Evolutionary conservation across 2,329 filamentous ascomycete species (phyloP).

Genomic region (Pezicula radicicola): DNA sequence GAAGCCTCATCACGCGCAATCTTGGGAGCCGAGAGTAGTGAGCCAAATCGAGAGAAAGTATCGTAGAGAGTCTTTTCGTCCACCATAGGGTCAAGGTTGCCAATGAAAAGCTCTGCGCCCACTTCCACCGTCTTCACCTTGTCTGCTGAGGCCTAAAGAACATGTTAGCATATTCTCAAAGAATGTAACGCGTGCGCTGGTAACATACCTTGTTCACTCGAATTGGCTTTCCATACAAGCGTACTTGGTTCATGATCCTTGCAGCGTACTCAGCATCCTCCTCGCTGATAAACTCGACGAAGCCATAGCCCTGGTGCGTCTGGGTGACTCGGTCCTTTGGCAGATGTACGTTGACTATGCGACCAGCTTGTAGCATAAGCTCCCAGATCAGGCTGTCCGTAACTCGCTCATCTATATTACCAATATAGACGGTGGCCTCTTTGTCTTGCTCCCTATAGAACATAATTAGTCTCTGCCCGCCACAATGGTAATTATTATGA

Average conservation of each 20-base stretch:
- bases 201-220: conserved; percentile 83
- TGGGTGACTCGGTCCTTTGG: conserved; percentile 98
- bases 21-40: conserved; percentile 80
- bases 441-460: conserved; percentile 88
- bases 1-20: conserved; percentile 87
- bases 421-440: conserved; percentile 95
- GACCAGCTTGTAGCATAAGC: conserved; percentile 95
- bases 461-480: conserved; percentile 19
- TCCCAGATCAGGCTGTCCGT: conserved; percentile 91
- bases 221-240: conserved; percentile 89
- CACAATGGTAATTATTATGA: background rate
- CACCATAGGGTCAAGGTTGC: conserved; percentile 90
- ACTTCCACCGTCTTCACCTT: conserved; percentile 93
- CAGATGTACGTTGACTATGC: conserved; percentile 96
- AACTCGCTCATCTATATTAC: conserved; percentile 96
- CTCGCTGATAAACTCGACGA: conserved; percentile 96
- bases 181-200: background rate
- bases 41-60: conserved; percentile 89
- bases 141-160: conserved; percentile 67
- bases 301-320: conserved; percentile 95
- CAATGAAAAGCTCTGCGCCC: conserved; percentile 94
- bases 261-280: conserved; percentile 96
- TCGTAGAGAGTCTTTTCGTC: conserved; percentile 96
- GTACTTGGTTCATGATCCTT: conserved; percentile 93
- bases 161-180: background rate